Evolutionary conservation across 139 green algal genomes (phyloP).

Genomic region (Tetratostichococcus sp.): DNA sequence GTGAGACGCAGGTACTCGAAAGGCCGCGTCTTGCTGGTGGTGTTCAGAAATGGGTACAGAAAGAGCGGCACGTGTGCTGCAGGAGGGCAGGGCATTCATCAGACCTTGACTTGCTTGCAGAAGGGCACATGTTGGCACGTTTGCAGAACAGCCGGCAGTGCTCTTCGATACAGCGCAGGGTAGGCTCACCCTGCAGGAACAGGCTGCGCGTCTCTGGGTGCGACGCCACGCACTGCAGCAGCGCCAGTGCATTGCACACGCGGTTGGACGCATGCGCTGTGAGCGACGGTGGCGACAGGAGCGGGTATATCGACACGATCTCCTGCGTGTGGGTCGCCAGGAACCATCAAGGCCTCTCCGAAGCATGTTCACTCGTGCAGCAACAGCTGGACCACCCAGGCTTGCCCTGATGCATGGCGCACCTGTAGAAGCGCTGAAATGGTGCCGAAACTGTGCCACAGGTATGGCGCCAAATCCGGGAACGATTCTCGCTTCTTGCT

Average conservation of each 20-base stretch:
- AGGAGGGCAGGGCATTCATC: not conserved
- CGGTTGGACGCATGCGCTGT: constrained; percentile 94
- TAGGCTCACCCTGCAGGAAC: constrained; percentile 81
- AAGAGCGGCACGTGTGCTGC: constrained; percentile 96
- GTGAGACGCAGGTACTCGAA: constrained; percentile 99
- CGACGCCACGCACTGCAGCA: constrained; percentile 96
- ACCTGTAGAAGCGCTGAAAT: constrained; percentile 89
- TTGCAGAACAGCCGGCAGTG: too few relatives aligned
- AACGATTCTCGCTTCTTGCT: constrained; percentile 96
- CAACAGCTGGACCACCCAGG: too few relatives aligned
- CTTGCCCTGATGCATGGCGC: too few relatives aligned
- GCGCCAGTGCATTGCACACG: constrained; percentile 95
- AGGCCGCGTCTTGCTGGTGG: constrained; percentile 90
- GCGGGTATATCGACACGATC: constrained; percentile 96
- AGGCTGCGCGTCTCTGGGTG: constrained; percentile 89
- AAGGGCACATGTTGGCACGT: too few relatives aligned
- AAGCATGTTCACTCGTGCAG: too few relatives aligned
- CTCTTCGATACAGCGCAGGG: too few relatives aligned
- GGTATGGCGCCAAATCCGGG: constrained; percentile 89
- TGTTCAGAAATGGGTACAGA: constrained; percentile 99
- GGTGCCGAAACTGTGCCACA: constrained; percentile 97
- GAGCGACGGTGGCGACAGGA: constrained; percentile 86
- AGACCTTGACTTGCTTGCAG: too few relatives aligned
- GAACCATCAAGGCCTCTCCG: not conserved
- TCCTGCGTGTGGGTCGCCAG: constrained; percentile 58